Percentiles rank a stretch among this genome's conserved stretches.
phyloP scores from a whole-genome alignment of 1,139 yeast genomes.

The Blastobotrys capitulatus region DNA sequence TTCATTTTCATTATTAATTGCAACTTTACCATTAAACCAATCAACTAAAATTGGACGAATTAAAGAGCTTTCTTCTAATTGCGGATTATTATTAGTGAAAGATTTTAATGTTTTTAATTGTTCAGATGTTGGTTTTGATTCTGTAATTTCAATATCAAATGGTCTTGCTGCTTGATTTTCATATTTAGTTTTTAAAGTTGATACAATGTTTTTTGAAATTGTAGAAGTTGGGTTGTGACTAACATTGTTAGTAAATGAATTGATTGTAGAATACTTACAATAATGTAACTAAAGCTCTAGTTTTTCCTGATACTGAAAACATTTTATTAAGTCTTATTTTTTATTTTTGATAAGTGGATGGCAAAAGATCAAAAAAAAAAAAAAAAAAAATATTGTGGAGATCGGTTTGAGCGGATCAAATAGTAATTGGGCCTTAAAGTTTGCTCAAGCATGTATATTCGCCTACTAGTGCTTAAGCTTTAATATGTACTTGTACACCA shows the following conservation, averaged over 20 bases:
- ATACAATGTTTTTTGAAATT: constrained; percentile 21
- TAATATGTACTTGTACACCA: no score
- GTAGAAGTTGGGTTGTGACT: constrained; percentile 25
- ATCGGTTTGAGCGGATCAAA: neutral
- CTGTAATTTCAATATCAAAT: constrained; percentile 32
- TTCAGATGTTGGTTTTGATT: constrained; percentile 30
- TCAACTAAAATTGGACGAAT: constrained; percentile 34
- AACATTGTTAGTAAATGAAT: neutral
- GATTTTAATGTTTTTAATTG: constrained; percentile 25
- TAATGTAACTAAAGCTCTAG: constrained; percentile 26
- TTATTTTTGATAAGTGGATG: neutral
- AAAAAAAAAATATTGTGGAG: neutral
- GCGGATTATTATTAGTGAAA: constrained; percentile 8
- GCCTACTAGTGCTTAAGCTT: no score
- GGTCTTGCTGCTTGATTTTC: constrained; percentile 23
- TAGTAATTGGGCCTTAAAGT: no score
- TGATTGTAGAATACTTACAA: constrained; percentile 21
- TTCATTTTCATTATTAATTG: constrained; percentile 37
- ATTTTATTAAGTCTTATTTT: constrained; percentile 11
- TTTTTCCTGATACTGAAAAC: constrained; percentile 26
- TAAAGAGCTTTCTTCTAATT: constrained; percentile 12
- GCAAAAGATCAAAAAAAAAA: neutral
- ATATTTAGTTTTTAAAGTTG: constrained; percentile 20
- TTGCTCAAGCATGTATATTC: no score
- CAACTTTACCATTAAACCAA: constrained; percentile 34